Evolutionary conservation across 139 green algal genomes (phyloP).

Genomic region (Gonium pectorale): DNA sequence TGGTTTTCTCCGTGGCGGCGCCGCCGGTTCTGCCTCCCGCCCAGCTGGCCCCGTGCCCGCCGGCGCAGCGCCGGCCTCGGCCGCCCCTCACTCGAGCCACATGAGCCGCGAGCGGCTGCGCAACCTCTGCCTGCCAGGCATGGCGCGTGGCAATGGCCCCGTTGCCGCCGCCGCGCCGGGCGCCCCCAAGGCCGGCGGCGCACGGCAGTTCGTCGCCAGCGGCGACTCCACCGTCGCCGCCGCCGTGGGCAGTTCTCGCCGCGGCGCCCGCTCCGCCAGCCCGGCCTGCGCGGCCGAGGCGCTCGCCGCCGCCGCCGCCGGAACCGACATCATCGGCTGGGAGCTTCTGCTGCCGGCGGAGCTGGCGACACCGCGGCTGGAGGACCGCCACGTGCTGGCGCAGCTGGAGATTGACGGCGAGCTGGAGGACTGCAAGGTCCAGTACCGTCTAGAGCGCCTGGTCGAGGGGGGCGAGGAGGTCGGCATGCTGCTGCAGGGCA

Average conservation of each 20-base stretch:
- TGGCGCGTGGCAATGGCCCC: background rate
- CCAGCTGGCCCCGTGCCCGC: background rate
- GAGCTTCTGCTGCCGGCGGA: constrained; percentile 12
- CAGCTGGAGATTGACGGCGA: constrained; percentile 38
- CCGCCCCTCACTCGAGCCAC: background rate
- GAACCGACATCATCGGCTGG: background rate
- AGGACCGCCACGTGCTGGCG: background rate
- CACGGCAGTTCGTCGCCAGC: no score
- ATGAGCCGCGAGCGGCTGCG: constrained; percentile 24
- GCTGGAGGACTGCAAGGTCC: constrained; percentile 14
- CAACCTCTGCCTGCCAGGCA: background rate
- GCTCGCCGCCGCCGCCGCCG: background rate
- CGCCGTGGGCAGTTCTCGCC: no score
- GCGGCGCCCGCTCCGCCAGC: no score
- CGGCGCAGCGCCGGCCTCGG: background rate
- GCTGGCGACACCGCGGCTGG: background rate
- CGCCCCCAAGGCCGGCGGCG: background rate
- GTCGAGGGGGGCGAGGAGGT: background rate
- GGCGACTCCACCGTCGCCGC: no score
- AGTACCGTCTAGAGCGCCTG: background rate
- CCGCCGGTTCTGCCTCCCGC: background rate
- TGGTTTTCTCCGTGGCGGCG: no score
- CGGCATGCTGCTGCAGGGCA: constrained; percentile 2
- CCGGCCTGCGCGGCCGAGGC: background rate
- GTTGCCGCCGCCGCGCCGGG: background rate